Conservation (phyloP, 176 grass and related monocot species). For the Ensete glaucum region DNA sequence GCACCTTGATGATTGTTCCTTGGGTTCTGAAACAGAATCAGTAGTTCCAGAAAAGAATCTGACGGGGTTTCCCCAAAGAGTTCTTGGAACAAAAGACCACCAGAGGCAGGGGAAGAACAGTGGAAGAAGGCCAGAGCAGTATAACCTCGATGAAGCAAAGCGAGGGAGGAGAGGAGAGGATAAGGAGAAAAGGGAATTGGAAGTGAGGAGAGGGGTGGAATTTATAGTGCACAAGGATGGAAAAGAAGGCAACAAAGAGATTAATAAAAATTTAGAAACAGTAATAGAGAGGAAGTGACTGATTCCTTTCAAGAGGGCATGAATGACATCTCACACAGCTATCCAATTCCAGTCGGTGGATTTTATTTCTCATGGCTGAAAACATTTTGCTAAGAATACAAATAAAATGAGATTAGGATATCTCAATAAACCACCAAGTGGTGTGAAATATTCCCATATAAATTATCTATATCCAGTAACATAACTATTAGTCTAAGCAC, state of each 20-base stretch:
- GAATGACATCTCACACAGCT: not conserved
- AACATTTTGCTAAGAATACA: not conserved
- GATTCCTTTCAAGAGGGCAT: not conserved
- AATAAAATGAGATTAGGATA: too few relatives aligned
- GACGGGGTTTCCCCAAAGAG: not conserved
- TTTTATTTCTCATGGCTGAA: not conserved
- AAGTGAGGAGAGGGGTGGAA: slow-evolving; percentile 28
- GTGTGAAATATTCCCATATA: too few relatives aligned
- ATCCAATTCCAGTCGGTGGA: not conserved
- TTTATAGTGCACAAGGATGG: slow-evolving; percentile 46
- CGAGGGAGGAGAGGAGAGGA: slow-evolving; percentile 20
- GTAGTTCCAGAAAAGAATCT: not conserved
- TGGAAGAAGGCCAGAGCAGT: not conserved
- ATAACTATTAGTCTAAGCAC: too few relatives aligned
- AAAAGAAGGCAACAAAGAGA: not conserved
- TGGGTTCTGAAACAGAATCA: not conserved
- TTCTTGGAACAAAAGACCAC: not conserved
- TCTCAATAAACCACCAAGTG: too few relatives aligned
- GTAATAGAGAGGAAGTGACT: not conserved
- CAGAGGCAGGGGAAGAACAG: not conserved
- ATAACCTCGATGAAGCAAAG: not conserved
- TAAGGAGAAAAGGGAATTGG: slow-evolving; percentile 64
- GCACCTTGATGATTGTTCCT: not conserved
- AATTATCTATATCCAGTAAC: too few relatives aligned
- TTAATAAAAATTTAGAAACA: slow-evolving; percentile 16